Conservation (phyloP, 345 rosid genomes). For the Kernera saxatilis region DNA sequence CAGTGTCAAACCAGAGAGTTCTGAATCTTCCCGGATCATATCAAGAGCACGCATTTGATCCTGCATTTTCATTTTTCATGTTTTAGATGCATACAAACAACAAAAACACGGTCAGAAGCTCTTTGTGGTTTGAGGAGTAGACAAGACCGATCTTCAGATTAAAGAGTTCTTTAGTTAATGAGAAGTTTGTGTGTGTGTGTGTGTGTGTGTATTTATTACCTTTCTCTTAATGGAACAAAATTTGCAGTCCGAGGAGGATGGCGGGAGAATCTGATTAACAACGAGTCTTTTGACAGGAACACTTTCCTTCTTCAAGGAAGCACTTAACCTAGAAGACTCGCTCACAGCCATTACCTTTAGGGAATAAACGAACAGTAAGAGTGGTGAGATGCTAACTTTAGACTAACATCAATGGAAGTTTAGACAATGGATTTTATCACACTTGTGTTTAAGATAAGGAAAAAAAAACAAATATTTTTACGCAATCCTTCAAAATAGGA, state of each 20-base stretch:
- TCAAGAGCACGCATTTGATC: conserved; percentile 94
- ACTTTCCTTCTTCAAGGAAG: conserved; percentile 77
- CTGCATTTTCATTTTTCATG: conserved; percentile 38
- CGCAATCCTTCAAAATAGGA: neutral
- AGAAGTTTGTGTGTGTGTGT: neutral
- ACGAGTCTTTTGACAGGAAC: conserved; percentile 89
- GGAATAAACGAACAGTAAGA: conserved; percentile 10
- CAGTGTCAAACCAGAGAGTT: conserved; percentile 62
- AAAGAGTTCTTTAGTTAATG: neutral
- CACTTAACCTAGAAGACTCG: conserved; percentile 79
- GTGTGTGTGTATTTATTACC: conserved; percentile 42
- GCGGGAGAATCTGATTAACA: conserved; percentile 94
- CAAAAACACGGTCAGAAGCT: neutral
- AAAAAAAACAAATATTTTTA: no score
- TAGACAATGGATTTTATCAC: neutral
- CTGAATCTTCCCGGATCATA: conserved; percentile 67
- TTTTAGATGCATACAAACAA: neutral
- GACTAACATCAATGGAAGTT: neutral
- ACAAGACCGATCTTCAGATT: neutral
- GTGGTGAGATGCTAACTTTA: neutral
- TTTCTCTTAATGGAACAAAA: conserved; percentile 94
- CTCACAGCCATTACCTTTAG: conserved; percentile 90
- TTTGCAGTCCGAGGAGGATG: conserved; percentile 86
- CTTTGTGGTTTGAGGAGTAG: neutral
- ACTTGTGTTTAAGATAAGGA: no score